Base-by-base conservation (phyloP, 2,329 filamentous ascomycete species). In the Xylaria multiplex region DNA sequence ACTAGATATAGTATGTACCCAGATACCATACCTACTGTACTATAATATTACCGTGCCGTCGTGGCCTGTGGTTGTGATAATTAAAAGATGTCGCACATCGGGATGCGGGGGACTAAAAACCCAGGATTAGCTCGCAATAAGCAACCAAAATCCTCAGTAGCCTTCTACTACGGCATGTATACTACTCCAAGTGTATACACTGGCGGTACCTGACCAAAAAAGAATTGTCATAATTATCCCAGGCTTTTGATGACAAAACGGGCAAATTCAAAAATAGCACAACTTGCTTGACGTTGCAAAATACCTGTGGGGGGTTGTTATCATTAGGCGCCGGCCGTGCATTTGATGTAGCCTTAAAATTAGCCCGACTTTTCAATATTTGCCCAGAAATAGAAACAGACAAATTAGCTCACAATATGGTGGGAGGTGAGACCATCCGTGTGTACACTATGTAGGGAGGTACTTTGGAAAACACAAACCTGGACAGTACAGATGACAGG, bases 241-340 rank as follows among this genome's bases (percentile, higher is more conserved):
- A 55, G 13, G 58, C 54, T 14, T 2, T 11, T 24, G 13, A 45
- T 16, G n/a, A 56, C 2, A 61, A 70, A 61, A 43, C 55, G 73
- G 74, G 74, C 61, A 71, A 76, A 75, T 71, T 72, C 69, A 75
- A 75, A 76, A 76, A 76, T 76, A 76, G 74, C 71, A 74, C 50
- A 61, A 40, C 59, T 62, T 68, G 63, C 48, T 64, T 35, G 54
- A 72, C 59, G 46, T 70, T 62, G 65, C 65, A 68, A 70, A 66
- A 70, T 69, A 65, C 65, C 50, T 65, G 58, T 62, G 62, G 64
- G 46, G 27, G 59, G 19, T 52, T 69, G 70, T 68, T 69, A 69
- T 72, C 27, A 46, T 70, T 74, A 75, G 71, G 59, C 74, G 74
- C 74, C 70, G 64, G 70, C 42, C 62, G 30, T 71, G 70, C 71